phyloP scores from a whole-genome alignment of 2,329 filamentous ascomycete genomes.

The Aaosphaeria arxii region DNA sequence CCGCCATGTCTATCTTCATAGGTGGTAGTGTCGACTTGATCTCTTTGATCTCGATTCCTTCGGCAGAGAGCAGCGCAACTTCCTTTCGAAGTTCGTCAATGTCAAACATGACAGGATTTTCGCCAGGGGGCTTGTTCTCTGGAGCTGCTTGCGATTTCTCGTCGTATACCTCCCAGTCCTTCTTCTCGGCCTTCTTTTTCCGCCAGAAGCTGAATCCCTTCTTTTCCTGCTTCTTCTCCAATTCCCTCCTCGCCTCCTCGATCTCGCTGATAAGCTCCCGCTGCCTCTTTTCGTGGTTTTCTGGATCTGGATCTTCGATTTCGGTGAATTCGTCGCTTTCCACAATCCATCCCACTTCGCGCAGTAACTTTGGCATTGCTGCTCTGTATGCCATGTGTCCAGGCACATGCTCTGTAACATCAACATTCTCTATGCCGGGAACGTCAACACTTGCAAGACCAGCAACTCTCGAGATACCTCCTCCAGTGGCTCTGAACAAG shows the following conservation, averaged over 20 bases:
- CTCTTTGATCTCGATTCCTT: constrained; percentile 70
- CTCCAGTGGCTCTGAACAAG: constrained; percentile 89
- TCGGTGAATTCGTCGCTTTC: constrained; percentile 93
- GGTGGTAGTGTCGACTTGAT: constrained; percentile 85
- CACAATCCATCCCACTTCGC: constrained; percentile 86
- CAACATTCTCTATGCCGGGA: constrained; percentile 82
- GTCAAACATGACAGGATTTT: constrained; percentile 78
- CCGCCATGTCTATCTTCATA: constrained; percentile 65
- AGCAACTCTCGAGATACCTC: constrained; percentile 84
- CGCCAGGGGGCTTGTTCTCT: constrained; percentile 38
- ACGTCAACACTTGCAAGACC: constrained; percentile 78
- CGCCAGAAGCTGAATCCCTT: constrained; percentile 68
- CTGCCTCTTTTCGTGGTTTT: constrained; percentile 83
- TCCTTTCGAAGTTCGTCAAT: constrained; percentile 80
- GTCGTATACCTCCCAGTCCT: constrained; percentile 93
- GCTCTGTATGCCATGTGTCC: constrained; percentile 97
- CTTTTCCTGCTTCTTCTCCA: constrained; percentile 62
- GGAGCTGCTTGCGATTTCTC: constrained; percentile 47
- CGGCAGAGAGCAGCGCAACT: constrained; percentile 71
- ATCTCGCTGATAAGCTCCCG: constrained; percentile 95
- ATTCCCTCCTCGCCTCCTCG: constrained; percentile 83
- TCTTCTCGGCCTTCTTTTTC: constrained; percentile 76
- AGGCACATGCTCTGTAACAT: constrained; percentile 79
- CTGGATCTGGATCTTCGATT: constrained; percentile 95
- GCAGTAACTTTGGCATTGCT: constrained; percentile 83